Base-by-base conservation (phyloP, 108 stramenopile genomes). In the Skeletonema potamos region DNA sequence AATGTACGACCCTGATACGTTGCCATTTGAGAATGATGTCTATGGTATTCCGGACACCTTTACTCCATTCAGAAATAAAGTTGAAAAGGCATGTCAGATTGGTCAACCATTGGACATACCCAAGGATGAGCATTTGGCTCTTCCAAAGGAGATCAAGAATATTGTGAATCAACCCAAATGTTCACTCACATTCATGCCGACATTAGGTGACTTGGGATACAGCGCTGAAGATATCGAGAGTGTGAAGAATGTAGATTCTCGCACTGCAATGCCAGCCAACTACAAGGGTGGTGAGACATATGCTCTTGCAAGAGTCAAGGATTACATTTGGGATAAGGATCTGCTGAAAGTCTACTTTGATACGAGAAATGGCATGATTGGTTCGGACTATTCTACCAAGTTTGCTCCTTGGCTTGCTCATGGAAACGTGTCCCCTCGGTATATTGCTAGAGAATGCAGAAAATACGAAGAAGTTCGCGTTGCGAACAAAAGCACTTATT, bases 361-460 rank as follows among this genome's bases (percentile, higher is more conserved):
- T 65, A 98, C 96, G 7, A 91, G 99, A 18, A 99, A 99, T 80
- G 99, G 97, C 1, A 92, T 99, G 96, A 76, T 98, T 27, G 99
- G 99, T 2, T 66, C 76, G 12, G 93, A 94, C 59, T 99, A 98
- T 68, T 92, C 91, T 18, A 88, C 93, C 62, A 81, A 99, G 68
- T 90, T 99, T 61, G 81, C 90, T 7, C 99, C 99, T 12, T 98
- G 97, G 97, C 83, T 99, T 13, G 98, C 98, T 4, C 78, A 83
- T 18, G 98, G 99, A 10, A 91, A 91, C 72, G 51, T 99, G 0
- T 93, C 92, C 4, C 94, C 99, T 8, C 92, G 97, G 1, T 80
- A 77, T 66, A 76, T 99, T 34, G 93, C 88, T 24, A 29, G 60
- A 41, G 90, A 97, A 62, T 91, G 96, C 51, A 62, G 66, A 17